A percentile compares a stretch with the other conserved stretches of the same genome.
Conservation (phyloP, 202 grass and related monocot species). For the Musa balbisiana region DNA sequence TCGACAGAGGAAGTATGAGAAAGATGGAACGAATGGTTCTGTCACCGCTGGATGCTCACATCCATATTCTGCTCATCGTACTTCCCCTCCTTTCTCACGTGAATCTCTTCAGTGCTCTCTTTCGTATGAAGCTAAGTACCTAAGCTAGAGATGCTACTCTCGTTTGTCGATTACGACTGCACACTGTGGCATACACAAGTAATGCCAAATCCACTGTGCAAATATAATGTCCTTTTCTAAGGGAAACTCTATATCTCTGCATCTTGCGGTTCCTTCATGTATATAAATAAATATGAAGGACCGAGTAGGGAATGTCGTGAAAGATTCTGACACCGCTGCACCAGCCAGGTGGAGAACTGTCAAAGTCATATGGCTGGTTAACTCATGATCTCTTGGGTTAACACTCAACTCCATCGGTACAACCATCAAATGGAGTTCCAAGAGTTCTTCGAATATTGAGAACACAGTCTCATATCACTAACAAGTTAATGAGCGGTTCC, state of each 20-base stretch:
- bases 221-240: not conserved
- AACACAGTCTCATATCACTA: too few relatives aligned
- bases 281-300: too few relatives aligned
- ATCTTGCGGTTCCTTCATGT: too few relatives aligned
- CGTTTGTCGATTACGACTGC: constrained; percentile 1
- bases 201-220: not conserved
- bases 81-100: not conserved
- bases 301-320: not conserved
- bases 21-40: not conserved
- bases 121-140: too few relatives aligned
- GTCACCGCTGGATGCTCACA: too few relatives aligned
- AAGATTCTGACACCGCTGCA: not conserved
- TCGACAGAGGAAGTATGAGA: not conserved
- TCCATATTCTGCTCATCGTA: too few relatives aligned
- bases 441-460: too few relatives aligned
- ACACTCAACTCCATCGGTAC: too few relatives aligned
- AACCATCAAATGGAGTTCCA: too few relatives aligned
- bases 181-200: not conserved
- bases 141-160: not conserved
- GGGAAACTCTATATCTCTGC: too few relatives aligned
- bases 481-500: too few relatives aligned
- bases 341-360: not conserved
- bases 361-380: not conserved
- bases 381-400: not conserved
- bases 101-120: not conserved